These are phyloP conservation scores for Huntiella abstrusa DNA, from an alignment of 2,329 filamentous ascomycete genomes.

Conservation along the genomic window DNA sequence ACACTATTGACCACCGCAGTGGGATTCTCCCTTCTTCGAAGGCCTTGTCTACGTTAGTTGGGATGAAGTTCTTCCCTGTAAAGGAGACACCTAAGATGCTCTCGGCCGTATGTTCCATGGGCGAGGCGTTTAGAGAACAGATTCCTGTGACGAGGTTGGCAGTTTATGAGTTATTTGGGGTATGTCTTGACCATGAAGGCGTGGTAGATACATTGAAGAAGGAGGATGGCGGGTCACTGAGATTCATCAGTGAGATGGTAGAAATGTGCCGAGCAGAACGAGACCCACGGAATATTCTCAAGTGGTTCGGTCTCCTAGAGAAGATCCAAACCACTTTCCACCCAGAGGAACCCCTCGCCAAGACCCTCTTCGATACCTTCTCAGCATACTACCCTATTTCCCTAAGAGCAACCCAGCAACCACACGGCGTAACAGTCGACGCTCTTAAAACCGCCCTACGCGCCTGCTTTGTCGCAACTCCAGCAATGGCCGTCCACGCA, in stretches of 20 bases:
- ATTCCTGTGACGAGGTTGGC: constrained; percentile 30
- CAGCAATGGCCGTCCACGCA: constrained; percentile 25
- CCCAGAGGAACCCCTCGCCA: constrained; percentile 26
- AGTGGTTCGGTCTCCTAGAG: constrained; percentile 35
- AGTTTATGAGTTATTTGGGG: constrained; percentile 30
- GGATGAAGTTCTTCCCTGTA: constrained; percentile 33
- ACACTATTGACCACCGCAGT: constrained; percentile 39
- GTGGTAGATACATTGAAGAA: constrained; percentile 23
- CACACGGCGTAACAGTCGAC: constrained; percentile 33
- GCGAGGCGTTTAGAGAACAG: constrained; percentile 38
- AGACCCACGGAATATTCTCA: constrained; percentile 36
- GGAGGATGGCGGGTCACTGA: constrained; percentile 23
- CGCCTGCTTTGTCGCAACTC: constrained; percentile 32
- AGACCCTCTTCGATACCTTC: constrained; percentile 34
- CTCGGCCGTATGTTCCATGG: constrained; percentile 28
- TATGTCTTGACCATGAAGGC: constrained; percentile 24
- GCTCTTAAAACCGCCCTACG: constrained; percentile 35
- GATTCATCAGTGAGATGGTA: constrained; percentile 31
- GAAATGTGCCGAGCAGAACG: constrained; percentile 34
- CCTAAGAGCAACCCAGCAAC: constrained; percentile 30
- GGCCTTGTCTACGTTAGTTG: constrained; percentile 29
- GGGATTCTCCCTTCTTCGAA: constrained; percentile 35
- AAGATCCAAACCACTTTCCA: constrained; percentile 27
- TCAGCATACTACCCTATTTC: constrained; percentile 44
- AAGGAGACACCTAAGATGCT: constrained; percentile 30